Base-by-base conservation (phyloP, 139 green algal species). In the Ettlia oleoabundans region DNA sequence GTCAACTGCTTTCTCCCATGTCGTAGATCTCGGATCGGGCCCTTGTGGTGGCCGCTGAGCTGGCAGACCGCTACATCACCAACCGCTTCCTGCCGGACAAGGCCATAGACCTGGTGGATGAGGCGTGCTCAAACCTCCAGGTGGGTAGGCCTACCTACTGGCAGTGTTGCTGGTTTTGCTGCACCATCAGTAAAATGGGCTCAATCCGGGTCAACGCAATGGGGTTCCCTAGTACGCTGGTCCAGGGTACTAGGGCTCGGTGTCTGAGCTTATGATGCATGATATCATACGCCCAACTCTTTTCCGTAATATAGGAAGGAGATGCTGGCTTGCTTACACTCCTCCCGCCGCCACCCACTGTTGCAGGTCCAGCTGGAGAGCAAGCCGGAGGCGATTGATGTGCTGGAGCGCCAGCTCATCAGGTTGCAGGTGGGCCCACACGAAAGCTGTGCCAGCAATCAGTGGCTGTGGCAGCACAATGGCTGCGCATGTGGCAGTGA, bases 81-180 rank as follows among this genome's bases (percentile, higher is more conserved):
- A 67, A 78, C 52, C 76, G 88, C 58, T 92, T 92, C 64, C 84
- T 96, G 65, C 93, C 93, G 0, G 95, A 98, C 91, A 98, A 98
- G 90, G 96, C 93, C 19, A 96, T 97, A 63, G 93, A 97, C 79
- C 83, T 97, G 40, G 84, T 97, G 71, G 93, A 97, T 63, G 93
- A 97, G 86, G 93, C 93, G 4, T 94, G 88, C 74, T 85, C 84
- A 55, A 89, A 93, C 81, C 80, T 93, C 41, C 72, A 79, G 47
- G 72, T 68, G 24, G 15, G 52, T 5, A 9, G 55, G 18, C 9
- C 30, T n/a, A n/a, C n/a, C n/a, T n/a, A n/a, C n/a, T n/a, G n/a
- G n/a, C n/a, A n/a, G n/a, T n/a, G n/a, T n/a, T 28, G 55, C 55
- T n/a, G 9, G 55, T n/a, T 5, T n/a, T n/a, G n/a, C n/a, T n/a